Conservation (phyloP, 345 rosid species). For the Laguncularia racemosa region DNA sequence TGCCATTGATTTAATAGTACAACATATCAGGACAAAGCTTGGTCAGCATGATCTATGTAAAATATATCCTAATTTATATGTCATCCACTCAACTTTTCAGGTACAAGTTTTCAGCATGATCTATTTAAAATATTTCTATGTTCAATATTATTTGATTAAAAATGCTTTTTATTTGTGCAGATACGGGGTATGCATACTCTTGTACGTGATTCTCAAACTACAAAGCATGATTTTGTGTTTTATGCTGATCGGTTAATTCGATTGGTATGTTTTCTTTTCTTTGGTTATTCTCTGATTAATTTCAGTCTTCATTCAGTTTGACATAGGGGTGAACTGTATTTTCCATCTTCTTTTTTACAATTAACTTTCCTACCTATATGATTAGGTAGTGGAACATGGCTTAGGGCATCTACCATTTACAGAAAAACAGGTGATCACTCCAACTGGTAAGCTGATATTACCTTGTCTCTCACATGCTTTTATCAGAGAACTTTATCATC, state of each 20-base stretch:
- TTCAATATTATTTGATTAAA: too few species aligned
- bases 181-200: constrained; percentile 99
- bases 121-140: too few species aligned
- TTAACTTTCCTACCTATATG: too few species aligned
- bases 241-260: constrained; percentile 97
- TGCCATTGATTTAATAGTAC: constrained; percentile 95
- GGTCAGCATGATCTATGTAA: constrained; percentile 98
- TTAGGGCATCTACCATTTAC: constrained; percentile 97
- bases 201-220: constrained; percentile 88
- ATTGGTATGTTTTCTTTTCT: constrained; percentile 44
- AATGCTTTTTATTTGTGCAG: constrained; percentile 37
- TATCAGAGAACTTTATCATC: too few species aligned
- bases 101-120: constrained; percentile 18
- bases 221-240: constrained; percentile 93
- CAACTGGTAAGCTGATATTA: constrained; percentile 64
- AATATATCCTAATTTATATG: constrained; percentile 90
- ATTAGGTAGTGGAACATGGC: constrained; percentile 96
- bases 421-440: constrained; percentile 93
- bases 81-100: constrained; percentile 98
- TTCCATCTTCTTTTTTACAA: too few species aligned
- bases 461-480: constrained; percentile 1
- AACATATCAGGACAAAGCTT: constrained; percentile 94
- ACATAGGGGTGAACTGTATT: too few species aligned
- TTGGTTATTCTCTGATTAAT: background rate
- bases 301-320: too few species aligned